Percentiles rank a stretch among this genome's conserved stretches.
phyloP scores from a whole-genome alignment of 2,329 filamentous ascomycete species.

The Trichoderma sp. region DNA sequence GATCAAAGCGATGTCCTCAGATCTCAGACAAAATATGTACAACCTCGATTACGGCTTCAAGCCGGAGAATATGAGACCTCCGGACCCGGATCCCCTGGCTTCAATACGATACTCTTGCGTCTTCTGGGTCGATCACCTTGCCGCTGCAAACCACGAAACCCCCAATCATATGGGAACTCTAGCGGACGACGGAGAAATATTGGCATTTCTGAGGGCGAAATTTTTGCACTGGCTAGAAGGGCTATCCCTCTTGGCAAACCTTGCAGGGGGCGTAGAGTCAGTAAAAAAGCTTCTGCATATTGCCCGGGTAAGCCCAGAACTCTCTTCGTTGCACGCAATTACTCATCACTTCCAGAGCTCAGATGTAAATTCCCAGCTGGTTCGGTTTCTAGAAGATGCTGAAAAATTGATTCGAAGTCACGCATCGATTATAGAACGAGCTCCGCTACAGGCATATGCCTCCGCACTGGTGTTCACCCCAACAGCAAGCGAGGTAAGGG shows the following conservation, averaged over 20 bases:
- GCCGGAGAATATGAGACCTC: conserved; percentile 29
- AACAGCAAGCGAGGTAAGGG: conserved; percentile 28
- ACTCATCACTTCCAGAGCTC: background rate
- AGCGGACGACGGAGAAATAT: background rate
- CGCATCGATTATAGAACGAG: conserved; percentile 33
- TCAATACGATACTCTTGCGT: conserved; percentile 35
- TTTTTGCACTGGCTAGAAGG: background rate
- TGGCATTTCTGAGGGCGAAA: background rate
- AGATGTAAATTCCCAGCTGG: background rate
- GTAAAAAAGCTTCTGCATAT: background rate
- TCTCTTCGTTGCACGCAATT: background rate
- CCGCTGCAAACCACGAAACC: background rate
- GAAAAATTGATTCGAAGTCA: conserved; percentile 33
- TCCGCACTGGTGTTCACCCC: conserved; percentile 39
- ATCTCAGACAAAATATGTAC: conserved; percentile 42
- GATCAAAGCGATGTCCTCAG: conserved; percentile 14
- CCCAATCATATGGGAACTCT: background rate
- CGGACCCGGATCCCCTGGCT: conserved; percentile 28
- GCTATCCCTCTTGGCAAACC: background rate
- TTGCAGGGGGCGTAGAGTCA: background rate
- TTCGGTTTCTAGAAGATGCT: conserved; percentile 36
- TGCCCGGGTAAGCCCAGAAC: background rate
- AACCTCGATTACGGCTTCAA: conserved; percentile 31
- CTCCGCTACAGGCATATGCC: conserved; percentile 39
- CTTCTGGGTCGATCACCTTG: conserved; percentile 39